A percentile compares a stretch with the other conserved stretches of the same genome.
phyloP scores from a whole-genome alignment of 1,139 yeast genomes.

The Komagataea norvegica region DNA sequence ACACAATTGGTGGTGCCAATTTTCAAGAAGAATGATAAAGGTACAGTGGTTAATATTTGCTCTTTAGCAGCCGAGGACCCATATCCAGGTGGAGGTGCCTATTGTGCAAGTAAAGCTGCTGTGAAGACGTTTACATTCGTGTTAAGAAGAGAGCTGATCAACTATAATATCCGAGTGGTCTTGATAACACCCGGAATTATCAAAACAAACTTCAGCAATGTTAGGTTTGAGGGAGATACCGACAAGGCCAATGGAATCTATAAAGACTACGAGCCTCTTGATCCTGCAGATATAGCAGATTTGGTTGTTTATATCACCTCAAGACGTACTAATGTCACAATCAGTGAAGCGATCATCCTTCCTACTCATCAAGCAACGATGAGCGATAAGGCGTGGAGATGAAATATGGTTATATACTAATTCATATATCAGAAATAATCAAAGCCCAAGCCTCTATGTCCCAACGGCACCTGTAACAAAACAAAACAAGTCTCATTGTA shows the following conservation, averaged over 20 bases:
- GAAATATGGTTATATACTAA: too few relatives aligned
- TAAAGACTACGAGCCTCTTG: conserved; percentile 55
- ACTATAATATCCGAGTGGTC: conserved; percentile 58
- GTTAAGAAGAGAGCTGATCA: conserved; percentile 62
- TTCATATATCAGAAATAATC: too few relatives aligned
- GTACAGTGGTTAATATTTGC: conserved; percentile 67
- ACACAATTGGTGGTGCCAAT: conserved; percentile 52
- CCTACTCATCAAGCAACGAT: conserved; percentile 58
- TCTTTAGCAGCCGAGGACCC: conserved; percentile 76
- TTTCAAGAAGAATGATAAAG: conserved; percentile 41
- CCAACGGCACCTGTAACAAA: too few relatives aligned
- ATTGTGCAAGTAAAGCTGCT: conserved; percentile 73
- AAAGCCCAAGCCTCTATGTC: too few relatives aligned
- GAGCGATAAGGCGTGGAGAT: conserved; percentile 24
- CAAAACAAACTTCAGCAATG: conserved; percentile 66
- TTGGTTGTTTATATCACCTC: conserved; percentile 55
- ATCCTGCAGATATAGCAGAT: conserved; percentile 67
- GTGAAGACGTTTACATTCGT: conserved; percentile 59
- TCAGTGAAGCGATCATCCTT: conserved; percentile 64
- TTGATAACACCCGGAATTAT: conserved; percentile 77
- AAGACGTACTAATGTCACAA: conserved; percentile 58
- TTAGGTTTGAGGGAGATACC: conserved; percentile 65
- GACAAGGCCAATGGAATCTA: conserved; percentile 62
- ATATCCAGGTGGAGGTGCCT: conserved; percentile 71
- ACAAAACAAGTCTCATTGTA: too few relatives aligned